Evolutionary conservation across 345 rosid genomes (phyloP).

Genomic region (Linum tenue): DNA sequence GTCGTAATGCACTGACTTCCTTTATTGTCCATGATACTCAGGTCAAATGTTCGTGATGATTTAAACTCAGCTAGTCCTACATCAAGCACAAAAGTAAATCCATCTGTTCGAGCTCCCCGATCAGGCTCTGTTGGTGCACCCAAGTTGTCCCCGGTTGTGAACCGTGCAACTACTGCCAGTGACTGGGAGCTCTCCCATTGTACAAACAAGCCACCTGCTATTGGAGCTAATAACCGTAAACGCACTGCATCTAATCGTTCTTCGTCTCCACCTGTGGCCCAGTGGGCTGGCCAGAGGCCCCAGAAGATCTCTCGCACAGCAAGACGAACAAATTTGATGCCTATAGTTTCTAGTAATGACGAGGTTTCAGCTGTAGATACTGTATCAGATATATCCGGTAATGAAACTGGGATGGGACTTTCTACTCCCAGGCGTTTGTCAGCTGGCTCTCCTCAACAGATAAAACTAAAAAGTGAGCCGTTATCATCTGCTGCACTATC

Average conservation of each 20-base stretch:
- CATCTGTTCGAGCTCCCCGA: slow-evolving; percentile 65
- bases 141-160: slow-evolving; percentile 59
- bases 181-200: slow-evolving; percentile 86
- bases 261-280: slow-evolving; percentile 78
- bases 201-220: slow-evolving; percentile 59
- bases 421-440: slow-evolving; percentile 38
- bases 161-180: slow-evolving; percentile 48
- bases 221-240: slow-evolving; percentile 64
- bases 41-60: slow-evolving; percentile 65
- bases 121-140: slow-evolving; percentile 54
- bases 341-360: slow-evolving; percentile 62
- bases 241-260: slow-evolving; percentile 55
- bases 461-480: slow-evolving; percentile 64
- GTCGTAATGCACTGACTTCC: not conserved
- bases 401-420: slow-evolving; percentile 54
- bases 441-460: slow-evolving; percentile 66
- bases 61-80: slow-evolving; percentile 64
- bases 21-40: slow-evolving; percentile 20
- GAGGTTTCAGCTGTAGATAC: slow-evolving; percentile 54
- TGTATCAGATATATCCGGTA: slow-evolving; percentile 54
- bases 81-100: slow-evolving; percentile 47
- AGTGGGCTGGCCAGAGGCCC: slow-evolving; percentile 83
- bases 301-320: slow-evolving; percentile 83
- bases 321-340: slow-evolving; percentile 70
- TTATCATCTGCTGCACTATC: slow-evolving; percentile 62